Evolutionary conservation across 805 yeast species (phyloP), one percentile per base, ranked within the genome.

Genomic region (Saccharomycopsis babjevae): DNA sequence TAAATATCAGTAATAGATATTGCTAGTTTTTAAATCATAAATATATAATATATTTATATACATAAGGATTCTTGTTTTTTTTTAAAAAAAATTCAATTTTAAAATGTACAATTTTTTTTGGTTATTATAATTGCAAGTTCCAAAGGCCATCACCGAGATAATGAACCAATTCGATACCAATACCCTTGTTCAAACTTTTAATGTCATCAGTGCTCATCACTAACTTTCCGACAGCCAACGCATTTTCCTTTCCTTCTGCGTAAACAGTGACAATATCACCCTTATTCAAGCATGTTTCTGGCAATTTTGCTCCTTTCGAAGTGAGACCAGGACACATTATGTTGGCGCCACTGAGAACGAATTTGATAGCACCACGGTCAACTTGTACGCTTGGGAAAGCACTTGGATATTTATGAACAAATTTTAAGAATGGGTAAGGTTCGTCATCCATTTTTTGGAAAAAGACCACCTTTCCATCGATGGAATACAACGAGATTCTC

Each of bases 241-340:
- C 96, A 68, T 81, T 77, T 66, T 91, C 96, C 70, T 93, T 93
- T 62, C 97, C 97, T 74, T 92, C 97, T 57, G 97, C 97, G 70
- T 85, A 87, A 30, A 93, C 81, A 8, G 88, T 80, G 55, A 92
- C 97, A 34, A 88, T 79, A n/a, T 85, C 77, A 59, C 80, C 96
- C 66, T 82, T 78, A 50, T 81, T 84, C 62, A 83, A 70, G 40
- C 68, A 72, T 7, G 81, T 80, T 43, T 85, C 82, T 22, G 97
- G 97, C 63, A 91, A 76, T 59, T 75, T 73, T 22, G 96, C 97
- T 50, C 97, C 97, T 1, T 86, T 79, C 20, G 94, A 84, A 0
- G 97, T 90, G 65, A 90, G 79, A 20, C 97, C 97, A 2, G 97
- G 97, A 73, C 97, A 92, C 98, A 92, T 92, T 69, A 92, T 88